Percentiles rank a stretch among this genome's conserved stretches.
Evolutionary conservation across 2,329 filamentous ascomycete genomes (phyloP).

Genomic region (Penicillium digitatum): DNA sequence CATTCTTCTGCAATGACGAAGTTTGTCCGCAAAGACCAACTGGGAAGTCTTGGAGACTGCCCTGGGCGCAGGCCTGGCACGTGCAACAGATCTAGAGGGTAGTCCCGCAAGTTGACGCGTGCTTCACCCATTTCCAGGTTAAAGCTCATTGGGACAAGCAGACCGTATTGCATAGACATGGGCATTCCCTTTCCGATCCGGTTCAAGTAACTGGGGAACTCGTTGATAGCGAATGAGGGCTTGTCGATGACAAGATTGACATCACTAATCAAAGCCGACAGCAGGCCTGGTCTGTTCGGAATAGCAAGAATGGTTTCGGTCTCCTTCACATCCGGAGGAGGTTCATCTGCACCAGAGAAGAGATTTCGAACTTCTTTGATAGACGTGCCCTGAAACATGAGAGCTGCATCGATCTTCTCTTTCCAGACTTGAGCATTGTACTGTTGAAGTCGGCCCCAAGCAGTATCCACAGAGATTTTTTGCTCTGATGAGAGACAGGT

Average conservation of each 20-base stretch:
- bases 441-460: constrained; percentile 67
- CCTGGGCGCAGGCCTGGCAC: constrained; percentile 76
- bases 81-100: constrained; percentile 86
- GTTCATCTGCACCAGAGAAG: constrained; percentile 77
- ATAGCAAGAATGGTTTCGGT: constrained; percentile 81
- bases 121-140: constrained; percentile 88
- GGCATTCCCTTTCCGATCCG: constrained; percentile 96
- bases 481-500: constrained; percentile 67
- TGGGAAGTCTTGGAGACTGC: constrained; percentile 74
- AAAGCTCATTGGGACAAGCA: constrained; percentile 85
- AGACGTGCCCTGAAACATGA: constrained; percentile 64
- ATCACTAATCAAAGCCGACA: constrained; percentile 77
- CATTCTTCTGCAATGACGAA: constrained; percentile 97
- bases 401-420: constrained; percentile 75
- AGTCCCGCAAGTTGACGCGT: constrained; percentile 81
- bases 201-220: constrained; percentile 80
- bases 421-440: constrained; percentile 92
- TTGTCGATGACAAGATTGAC: constrained; percentile 84
- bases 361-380: constrained; percentile 73
- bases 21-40: constrained; percentile 78
- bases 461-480: constrained; percentile 71
- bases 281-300: constrained; percentile 76
- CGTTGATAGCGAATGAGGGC: constrained; percentile 78
- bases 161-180: constrained; percentile 79
- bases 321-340: constrained; percentile 77